These are phyloP conservation scores for Theileria parva DNA, from an alignment of 169 alveolate genomes.

Conservation along the genomic window DNA sequence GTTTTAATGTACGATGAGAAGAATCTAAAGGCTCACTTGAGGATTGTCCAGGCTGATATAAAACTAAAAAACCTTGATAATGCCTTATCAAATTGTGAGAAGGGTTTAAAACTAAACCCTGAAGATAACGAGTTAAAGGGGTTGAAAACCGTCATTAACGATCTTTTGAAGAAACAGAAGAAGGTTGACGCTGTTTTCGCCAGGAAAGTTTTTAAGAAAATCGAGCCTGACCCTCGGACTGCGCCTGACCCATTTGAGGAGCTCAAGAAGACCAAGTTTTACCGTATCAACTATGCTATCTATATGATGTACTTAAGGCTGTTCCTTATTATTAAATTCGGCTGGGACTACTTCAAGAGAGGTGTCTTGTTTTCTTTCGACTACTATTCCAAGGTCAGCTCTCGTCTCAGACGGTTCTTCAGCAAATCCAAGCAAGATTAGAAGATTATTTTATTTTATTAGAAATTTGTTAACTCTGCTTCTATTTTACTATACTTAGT, in stretches of 20 bases:
- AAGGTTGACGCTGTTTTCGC: background rate
- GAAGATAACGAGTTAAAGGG: constrained; percentile 29
- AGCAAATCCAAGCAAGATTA: background rate
- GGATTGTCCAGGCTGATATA: constrained; percentile 48
- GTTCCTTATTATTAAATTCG: background rate
- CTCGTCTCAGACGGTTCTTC: background rate
- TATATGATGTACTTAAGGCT: background rate
- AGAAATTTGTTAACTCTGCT: background rate
- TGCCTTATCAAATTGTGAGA: constrained; percentile 34
- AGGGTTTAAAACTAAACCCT: constrained; percentile 38
- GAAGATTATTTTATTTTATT: too few relatives aligned
- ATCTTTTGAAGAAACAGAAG: background rate
- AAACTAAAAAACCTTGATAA: constrained; percentile 27
- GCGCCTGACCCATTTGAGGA: background rate
- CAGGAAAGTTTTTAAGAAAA: background rate
- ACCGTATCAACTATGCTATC: background rate
- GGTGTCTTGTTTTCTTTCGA: background rate
- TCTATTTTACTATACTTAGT: background rate
- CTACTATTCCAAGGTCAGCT: background rate
- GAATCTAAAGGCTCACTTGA: constrained; percentile 53
- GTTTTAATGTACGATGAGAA: constrained; percentile 42
- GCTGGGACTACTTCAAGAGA: background rate
- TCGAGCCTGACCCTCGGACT: constrained; percentile 1
- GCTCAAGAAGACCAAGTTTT: background rate
- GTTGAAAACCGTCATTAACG: constrained; percentile 21